Conservation (phyloP, 2,329 filamentous ascomycete genomes). For the Zopfia rhizophila region DNA sequence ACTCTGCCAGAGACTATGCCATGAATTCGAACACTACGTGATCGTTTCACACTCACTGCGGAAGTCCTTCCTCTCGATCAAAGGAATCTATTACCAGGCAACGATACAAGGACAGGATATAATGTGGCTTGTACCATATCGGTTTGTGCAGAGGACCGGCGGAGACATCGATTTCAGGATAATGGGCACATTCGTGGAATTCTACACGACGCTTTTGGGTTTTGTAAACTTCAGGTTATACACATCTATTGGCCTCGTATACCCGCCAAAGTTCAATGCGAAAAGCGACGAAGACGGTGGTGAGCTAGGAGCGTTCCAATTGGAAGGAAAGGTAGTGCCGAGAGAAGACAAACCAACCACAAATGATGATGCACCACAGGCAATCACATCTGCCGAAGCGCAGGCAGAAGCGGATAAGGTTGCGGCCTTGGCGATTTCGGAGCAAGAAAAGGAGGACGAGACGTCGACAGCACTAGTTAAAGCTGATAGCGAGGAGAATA, state of each 20-base stretch:
- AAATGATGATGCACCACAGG: constrained; percentile 37
- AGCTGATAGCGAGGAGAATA: constrained; percentile 48
- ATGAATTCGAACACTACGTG: constrained; percentile 98
- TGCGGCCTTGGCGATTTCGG: constrained; percentile 41
- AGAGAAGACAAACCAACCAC: constrained; percentile 29
- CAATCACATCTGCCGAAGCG: constrained; percentile 52
- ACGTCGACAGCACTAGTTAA: constrained; percentile 32
- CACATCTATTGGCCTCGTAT: constrained; percentile 89
- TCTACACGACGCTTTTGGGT: constrained; percentile 94
- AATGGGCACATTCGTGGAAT: constrained; percentile 99
- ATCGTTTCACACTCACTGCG: constrained; percentile 90
- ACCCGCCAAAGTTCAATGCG: constrained; percentile 92
- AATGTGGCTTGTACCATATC: constrained; percentile 96
- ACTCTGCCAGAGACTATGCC: constrained; percentile 88
- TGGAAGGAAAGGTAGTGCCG: constrained; percentile 76
- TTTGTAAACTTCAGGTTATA: constrained; percentile 98
- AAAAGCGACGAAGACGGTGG: constrained; percentile 88
- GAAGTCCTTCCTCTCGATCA: constrained; percentile 98
- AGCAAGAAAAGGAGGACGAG: constrained; percentile 53
- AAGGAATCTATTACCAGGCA: constrained; percentile 99
- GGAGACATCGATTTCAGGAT: constrained; percentile 98
- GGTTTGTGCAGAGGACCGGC: constrained; percentile 94
- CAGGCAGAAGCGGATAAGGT: constrained; percentile 62
- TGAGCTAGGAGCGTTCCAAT: constrained; percentile 88
- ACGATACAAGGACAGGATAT: constrained; percentile 97